Base-by-base conservation (phyloP, 106 monocot genomes). In the Cymbidium sinense region DNA sequence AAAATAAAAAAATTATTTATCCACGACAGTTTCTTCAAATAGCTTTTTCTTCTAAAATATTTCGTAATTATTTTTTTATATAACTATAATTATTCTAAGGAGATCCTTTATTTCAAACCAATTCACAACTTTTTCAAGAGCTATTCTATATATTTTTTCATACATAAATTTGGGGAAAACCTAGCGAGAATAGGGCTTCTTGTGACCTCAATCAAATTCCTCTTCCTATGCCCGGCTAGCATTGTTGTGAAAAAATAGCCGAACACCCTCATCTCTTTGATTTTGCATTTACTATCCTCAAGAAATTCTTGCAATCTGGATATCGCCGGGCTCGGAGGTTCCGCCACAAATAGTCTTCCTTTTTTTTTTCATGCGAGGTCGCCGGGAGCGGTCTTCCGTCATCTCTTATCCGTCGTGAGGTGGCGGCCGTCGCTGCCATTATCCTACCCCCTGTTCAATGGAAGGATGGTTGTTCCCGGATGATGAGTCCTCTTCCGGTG, bases 381-480 rank as follows among this genome's bases (percentile, higher is more conserved):
- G 44, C 74, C 71, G 71, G 33, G 67, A 5, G 9, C 34, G 17
- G 44, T 10, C 74, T 13, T 44, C 13, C 3, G 43, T 27, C 74
- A 43, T 44, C 74, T 44, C 74, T 44, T 44, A 27, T 43, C n/a
- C 74, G 74, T 5, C 44, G 74, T n/a, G 74, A 25, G n/a, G 28
- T 25, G 44, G n/a, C 73, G 73, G 27, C 43, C 1, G 27, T 43
- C 73, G 43, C 43, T 13, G 43, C 34, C n/a, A 70, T 70, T 36
- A 19, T 21, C 4, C 70, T 11, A 37, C 67, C n/a, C 64, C 35
- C 17, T 74, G 8, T 34, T 75, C 75, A 51, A 83, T 86, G 86
- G 82, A 82, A 7, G 86, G 80, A 61, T 73, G 75, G 17, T 43
- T 77, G 67, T 43, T 62, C 21, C 25, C 75, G 69, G 18, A 70